A percentile compares a stretch with the other conserved stretches of the same genome.
These are phyloP conservation scores for Leccinum obscurum DNA, from an alignment of 768 basidiomycete species.

Conservation along the genomic window DNA sequence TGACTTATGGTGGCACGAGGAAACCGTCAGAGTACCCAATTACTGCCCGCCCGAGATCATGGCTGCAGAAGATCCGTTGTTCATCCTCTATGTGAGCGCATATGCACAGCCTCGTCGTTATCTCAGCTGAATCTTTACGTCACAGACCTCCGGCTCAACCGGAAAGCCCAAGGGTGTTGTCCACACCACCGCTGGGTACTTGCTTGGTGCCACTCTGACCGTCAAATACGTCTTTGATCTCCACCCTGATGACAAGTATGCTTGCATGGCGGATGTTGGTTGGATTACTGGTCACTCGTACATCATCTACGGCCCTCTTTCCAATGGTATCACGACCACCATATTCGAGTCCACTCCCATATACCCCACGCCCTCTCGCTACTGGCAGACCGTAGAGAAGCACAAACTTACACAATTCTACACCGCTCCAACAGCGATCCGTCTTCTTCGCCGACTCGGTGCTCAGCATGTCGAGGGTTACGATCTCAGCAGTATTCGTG, in stretches of 20 bases:
- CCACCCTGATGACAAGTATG: conserved; percentile 94
- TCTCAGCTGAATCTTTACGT: conserved; percentile 8
- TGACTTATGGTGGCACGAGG: conserved; percentile 98
- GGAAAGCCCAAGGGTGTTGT: conserved; percentile 98
- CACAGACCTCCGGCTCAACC: conserved; percentile 88
- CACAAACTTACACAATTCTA: conserved; percentile 97
- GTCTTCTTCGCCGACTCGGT: conserved; percentile 84
- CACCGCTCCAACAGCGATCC: conserved; percentile 92
- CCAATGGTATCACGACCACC: conserved; percentile 79
- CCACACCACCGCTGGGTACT: conserved; percentile 85
- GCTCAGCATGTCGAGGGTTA: conserved; percentile 80
- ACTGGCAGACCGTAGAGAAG: conserved; percentile 95
- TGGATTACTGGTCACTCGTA: conserved; percentile 99
- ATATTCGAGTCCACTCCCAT: conserved; percentile 97
- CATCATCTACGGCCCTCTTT: conserved; percentile 93
- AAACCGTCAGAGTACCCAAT: conserved; percentile 74
- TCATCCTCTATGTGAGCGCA: conserved; percentile 91
- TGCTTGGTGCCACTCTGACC: conserved; percentile 87
- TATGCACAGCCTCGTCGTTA: background rate
- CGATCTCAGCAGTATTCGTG: conserved; percentile 80
- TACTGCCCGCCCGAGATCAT: conserved; percentile 91
- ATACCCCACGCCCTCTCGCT: conserved; percentile 93
- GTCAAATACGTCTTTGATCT: conserved; percentile 98
- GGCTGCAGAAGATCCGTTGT: conserved; percentile 92
- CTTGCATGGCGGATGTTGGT: conserved; percentile 98